A percentile compares a stretch with the other conserved stretches of the same genome.
phyloP scores from a whole-genome alignment of 192 early-diverging fungal species.

The Entrophospora sp. region DNA sequence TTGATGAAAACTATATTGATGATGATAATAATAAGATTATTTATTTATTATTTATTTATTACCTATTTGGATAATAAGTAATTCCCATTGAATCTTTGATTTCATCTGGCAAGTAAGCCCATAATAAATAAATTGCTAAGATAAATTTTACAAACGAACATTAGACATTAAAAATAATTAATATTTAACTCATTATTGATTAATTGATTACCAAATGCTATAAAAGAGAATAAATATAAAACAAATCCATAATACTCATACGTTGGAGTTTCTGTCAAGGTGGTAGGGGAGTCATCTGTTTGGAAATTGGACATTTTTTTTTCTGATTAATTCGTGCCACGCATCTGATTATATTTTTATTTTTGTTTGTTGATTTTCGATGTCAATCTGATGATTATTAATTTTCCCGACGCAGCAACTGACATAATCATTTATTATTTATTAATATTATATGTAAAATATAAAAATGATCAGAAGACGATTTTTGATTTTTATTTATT shows the following conservation, averaged over 20 bases:
- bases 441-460: too few species aligned
- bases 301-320: too few species aligned
- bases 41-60: conserved; percentile 2
- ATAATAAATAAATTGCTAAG: conserved; percentile 59
- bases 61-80: conserved; percentile 79
- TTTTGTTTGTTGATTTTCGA: too few species aligned
- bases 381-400: too few species aligned
- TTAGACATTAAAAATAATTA: not conserved
- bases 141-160: not conserved
- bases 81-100: conserved; percentile 60
- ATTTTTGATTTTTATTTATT: too few species aligned
- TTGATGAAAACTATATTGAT: not conserved
- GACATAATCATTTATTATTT: too few species aligned
- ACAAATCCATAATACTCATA: conserved; percentile 89
- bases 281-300: conserved; percentile 27
- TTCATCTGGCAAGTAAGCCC: conserved; percentile 80
- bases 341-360: too few species aligned
- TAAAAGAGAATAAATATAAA: conserved; percentile 70
- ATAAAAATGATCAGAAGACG: too few species aligned
- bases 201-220: conserved; percentile 45
- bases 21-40: not conserved
- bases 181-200: not conserved
- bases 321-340: too few species aligned
- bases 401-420: too few species aligned
- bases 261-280: conserved; percentile 55